A percentile compares a stretch with the other conserved stretches of the same genome.
These are phyloP conservation scores for Schizosaccharomyces japonicus DNA, from an alignment of 805 yeast genomes.

Conservation along the genomic window DNA sequence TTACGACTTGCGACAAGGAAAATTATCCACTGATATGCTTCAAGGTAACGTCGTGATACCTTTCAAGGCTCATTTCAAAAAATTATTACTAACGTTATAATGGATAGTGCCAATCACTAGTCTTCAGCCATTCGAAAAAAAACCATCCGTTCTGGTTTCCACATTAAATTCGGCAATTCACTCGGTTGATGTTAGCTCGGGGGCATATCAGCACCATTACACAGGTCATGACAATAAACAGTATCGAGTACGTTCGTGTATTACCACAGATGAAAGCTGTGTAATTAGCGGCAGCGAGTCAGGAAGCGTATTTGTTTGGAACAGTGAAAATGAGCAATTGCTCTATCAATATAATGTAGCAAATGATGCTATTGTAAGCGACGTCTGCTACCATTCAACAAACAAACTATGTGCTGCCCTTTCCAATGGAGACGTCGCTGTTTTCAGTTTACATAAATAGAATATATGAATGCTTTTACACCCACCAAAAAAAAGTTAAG, in stretches of 20 bases:
- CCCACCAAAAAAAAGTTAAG: too few species aligned
- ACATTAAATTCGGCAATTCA: slow-evolving; percentile 13
- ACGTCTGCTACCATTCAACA: too few species aligned
- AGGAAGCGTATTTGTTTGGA: slow-evolving; percentile 14
- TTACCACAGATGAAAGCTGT: slow-evolving; percentile 11
- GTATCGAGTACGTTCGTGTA: slow-evolving; percentile 12
- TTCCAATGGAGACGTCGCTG: too few species aligned
- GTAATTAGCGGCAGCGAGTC: slow-evolving; percentile 15
- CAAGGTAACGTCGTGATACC: slow-evolving; percentile 7
- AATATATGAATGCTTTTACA: too few species aligned
- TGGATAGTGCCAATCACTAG: slow-evolving; percentile 13
- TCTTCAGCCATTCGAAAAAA: slow-evolving; percentile 8
- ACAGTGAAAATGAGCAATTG: slow-evolving; percentile 6
- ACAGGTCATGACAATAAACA: slow-evolving; percentile 13
- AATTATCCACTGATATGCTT: slow-evolving; percentile 11
- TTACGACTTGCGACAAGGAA: slow-evolving; percentile 16
- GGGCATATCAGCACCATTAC: slow-evolving; percentile 12
- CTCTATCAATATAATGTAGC: too few species aligned
- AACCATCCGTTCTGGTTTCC: slow-evolving; percentile 11
- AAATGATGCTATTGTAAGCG: too few species aligned
- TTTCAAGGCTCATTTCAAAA: background rate
- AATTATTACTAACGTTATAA: background rate
- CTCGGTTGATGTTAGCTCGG: slow-evolving; percentile 12
- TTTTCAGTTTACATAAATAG: too few species aligned
- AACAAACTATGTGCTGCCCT: too few species aligned